These are phyloP conservation scores for Solanum okadae DNA, from an alignment of 257 asterid genomes.

Conservation along the genomic window DNA sequence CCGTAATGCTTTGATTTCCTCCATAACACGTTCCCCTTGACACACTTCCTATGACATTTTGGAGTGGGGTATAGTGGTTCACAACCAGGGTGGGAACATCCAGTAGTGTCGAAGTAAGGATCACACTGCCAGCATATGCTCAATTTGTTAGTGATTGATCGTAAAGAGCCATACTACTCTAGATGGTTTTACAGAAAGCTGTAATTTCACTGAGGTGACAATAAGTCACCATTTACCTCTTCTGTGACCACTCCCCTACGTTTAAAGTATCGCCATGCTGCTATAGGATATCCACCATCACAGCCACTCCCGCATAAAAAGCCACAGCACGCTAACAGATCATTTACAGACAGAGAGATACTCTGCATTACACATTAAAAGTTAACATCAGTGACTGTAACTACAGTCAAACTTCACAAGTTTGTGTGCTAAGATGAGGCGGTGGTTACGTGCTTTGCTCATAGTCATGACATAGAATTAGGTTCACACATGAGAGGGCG, in stretches of 20 bases:
- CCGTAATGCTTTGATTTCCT: slow-evolving; percentile 57
- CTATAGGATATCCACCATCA: slow-evolving; percentile 80
- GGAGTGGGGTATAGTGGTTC: slow-evolving; percentile 87
- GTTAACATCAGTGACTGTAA: neutral
- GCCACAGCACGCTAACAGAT: slow-evolving; percentile 91
- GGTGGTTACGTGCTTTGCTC: neutral
- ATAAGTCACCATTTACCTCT: slow-evolving; percentile 42
- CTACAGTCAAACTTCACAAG: neutral
- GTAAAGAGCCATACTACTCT: neutral
- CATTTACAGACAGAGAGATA: slow-evolving; percentile 78
- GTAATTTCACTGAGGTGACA: neutral
- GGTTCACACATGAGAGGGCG: neutral
- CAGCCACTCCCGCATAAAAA: slow-evolving; percentile 90
- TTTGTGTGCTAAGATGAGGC: neutral
- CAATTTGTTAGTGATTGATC: neutral
- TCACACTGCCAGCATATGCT: slow-evolving; percentile 59
- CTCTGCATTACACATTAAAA: slow-evolving; percentile 32
- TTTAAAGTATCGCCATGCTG: slow-evolving; percentile 86
- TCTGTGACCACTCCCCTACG: slow-evolving; percentile 74
- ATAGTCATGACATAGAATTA: neutral
- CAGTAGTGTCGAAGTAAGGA: slow-evolving; percentile 83
- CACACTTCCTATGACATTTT: slow-evolving; percentile 54
- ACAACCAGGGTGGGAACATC: slow-evolving; percentile 98
- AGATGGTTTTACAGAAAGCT: neutral
- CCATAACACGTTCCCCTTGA: slow-evolving; percentile 64